Evolutionary conservation across 1,284 basidiomycete genomes (phyloP).

Genomic region (Marasmius oreades): DNA sequence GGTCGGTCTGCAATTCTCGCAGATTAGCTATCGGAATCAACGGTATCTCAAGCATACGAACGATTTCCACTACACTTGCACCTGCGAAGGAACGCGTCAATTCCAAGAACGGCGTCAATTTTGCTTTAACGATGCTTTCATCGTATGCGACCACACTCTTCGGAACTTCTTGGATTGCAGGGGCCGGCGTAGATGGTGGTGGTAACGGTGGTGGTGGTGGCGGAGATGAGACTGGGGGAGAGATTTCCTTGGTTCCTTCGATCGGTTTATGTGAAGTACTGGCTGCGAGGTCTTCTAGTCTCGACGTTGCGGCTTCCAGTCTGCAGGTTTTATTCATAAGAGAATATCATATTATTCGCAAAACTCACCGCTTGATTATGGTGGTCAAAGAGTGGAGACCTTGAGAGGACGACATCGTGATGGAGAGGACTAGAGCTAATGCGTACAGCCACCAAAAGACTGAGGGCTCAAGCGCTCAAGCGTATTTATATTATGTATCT

Average conservation of each 20-base stretch:
- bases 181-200: slow-evolving; percentile 33
- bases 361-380: slow-evolving; percentile 76
- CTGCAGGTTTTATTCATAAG: slow-evolving; percentile 34
- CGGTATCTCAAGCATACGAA: slow-evolving; percentile 38
- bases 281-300: slow-evolving; percentile 87
- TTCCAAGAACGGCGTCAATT: slow-evolving; percentile 71
- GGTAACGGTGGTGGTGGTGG: slow-evolving; percentile 36
- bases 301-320: slow-evolving; percentile 90
- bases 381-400: slow-evolving; percentile 72
- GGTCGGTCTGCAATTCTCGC: slow-evolving; percentile 47
- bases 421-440: not conserved
- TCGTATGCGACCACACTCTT: slow-evolving; percentile 73
- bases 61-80: slow-evolving; percentile 71
- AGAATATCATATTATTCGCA: slow-evolving; percentile 6
- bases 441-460: no score
- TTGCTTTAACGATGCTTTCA: slow-evolving; percentile 67
- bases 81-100: slow-evolving; percentile 77
- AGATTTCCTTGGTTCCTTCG: slow-evolving; percentile 23
- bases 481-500: no score
- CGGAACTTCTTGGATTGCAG: slow-evolving; percentile 42
- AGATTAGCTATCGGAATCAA: slow-evolving; percentile 4
- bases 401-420: slow-evolving; percentile 26
- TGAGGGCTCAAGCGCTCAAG: no score
- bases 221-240: slow-evolving; percentile 40
- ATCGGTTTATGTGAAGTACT: slow-evolving; percentile 24